Percentiles rank a stretch among this genome's conserved stretches.
phyloP scores from a whole-genome alignment of 805 yeast species.

The Hanseniaspora guilliermondii region DNA sequence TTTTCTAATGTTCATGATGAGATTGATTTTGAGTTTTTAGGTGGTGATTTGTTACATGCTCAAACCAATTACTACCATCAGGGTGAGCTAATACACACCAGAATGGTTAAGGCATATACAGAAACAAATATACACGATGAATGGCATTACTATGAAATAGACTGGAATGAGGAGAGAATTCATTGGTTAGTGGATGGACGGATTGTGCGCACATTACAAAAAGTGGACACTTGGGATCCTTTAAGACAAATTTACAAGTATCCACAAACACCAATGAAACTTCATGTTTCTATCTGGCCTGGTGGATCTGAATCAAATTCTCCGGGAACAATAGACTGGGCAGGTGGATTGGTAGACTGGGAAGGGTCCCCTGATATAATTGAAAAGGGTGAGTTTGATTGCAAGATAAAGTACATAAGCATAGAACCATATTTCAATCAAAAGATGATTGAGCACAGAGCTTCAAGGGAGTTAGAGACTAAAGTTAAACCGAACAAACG shows the following conservation, averaged over 20 bases:
- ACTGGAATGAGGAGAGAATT: slow-evolving; percentile 65
- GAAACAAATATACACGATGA: slow-evolving; percentile 44
- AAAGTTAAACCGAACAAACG: neutral
- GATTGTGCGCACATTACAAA: slow-evolving; percentile 49
- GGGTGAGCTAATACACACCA: slow-evolving; percentile 58
- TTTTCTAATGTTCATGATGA: slow-evolving; percentile 84
- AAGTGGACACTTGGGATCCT: slow-evolving; percentile 49
- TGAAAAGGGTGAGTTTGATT: slow-evolving; percentile 63
- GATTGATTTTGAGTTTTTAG: slow-evolving; percentile 78
- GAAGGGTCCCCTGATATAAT: slow-evolving; percentile 51
- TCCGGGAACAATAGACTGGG: slow-evolving; percentile 65
- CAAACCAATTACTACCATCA: slow-evolving; percentile 74
- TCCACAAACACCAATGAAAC: slow-evolving; percentile 66
- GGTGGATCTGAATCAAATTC: slow-evolving; percentile 47
- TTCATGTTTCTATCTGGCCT: slow-evolving; percentile 72
- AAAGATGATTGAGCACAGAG: slow-evolving; percentile 13
- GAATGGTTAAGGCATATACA: slow-evolving; percentile 26
- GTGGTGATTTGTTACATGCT: slow-evolving; percentile 50
- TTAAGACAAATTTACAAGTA: slow-evolving; percentile 41
- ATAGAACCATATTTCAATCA: slow-evolving; percentile 42
- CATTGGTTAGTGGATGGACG: slow-evolving; percentile 65
- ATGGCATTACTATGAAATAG: slow-evolving; percentile 65
- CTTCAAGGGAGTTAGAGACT: slow-evolving; percentile 11
- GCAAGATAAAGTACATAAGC: slow-evolving; percentile 42
- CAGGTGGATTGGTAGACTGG: slow-evolving; percentile 86